Evolutionary conservation across 2,329 filamentous ascomycete genomes (phyloP).

Genomic region (Neofusicoccum umdonicola): DNA sequence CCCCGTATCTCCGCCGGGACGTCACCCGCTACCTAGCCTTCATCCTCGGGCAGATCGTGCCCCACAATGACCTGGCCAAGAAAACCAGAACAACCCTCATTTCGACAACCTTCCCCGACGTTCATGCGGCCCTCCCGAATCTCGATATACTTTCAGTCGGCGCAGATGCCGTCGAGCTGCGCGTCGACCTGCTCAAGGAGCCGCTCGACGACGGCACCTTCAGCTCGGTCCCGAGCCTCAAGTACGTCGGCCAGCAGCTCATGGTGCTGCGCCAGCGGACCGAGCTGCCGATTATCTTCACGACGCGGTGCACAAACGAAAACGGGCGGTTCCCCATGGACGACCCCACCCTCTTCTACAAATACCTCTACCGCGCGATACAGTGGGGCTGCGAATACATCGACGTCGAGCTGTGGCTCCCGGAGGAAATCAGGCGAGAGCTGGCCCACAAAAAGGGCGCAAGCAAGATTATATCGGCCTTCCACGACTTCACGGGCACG

Average conservation of each 20-base stretch:
- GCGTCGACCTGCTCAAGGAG: conserved; percentile 78
- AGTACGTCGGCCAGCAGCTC: conserved; percentile 82
- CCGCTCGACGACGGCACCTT: conserved; percentile 61
- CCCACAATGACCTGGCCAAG: conserved; percentile 72
- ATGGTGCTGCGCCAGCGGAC: conserved; percentile 81
- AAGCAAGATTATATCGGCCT: conserved; percentile 86
- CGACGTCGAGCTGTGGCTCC: conserved; percentile 84
- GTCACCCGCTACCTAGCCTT: conserved; percentile 77
- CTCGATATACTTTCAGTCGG: conserved; percentile 85
- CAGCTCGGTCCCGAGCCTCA: conserved; percentile 69
- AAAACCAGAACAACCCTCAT: conserved; percentile 81
- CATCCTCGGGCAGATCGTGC: conserved; percentile 73
- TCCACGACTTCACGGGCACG: conserved; percentile 80
- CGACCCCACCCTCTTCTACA: conserved; percentile 69
- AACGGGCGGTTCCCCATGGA: conserved; percentile 86
- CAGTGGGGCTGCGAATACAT: conserved; percentile 90
- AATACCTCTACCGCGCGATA: conserved; percentile 78
- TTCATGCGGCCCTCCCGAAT: conserved; percentile 77
- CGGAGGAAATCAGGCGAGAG: conserved; percentile 67
- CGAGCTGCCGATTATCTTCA: conserved; percentile 87
- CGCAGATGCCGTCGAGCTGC: conserved; percentile 79
- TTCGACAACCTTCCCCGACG: conserved; percentile 84
- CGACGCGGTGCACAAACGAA: conserved; percentile 75
- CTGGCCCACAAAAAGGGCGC: conserved; percentile 70
- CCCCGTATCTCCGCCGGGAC: conserved; percentile 70